A percentile compares a stretch with the other conserved stretches of the same genome.
phyloP scores from a whole-genome alignment of 345 rosid species.

The Eucalyptus erythrocorys region DNA sequence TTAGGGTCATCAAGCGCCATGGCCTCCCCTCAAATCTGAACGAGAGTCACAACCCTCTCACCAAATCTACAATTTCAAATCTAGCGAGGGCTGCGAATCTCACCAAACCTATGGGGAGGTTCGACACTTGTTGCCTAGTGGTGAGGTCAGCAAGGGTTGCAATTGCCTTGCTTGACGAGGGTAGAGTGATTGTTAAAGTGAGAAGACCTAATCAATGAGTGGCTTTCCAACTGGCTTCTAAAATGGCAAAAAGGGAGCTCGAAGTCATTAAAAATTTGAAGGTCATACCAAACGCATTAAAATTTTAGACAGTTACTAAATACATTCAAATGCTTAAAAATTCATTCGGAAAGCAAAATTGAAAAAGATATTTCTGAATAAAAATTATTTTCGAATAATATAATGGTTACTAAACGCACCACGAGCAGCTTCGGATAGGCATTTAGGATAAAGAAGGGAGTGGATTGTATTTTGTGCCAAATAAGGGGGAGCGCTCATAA shows the following conservation, averaged over 20 bases:
- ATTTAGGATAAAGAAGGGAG: background rate
- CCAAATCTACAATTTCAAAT: background rate
- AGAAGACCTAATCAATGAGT: background rate
- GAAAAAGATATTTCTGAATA: rapidly evolving
- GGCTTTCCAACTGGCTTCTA: background rate
- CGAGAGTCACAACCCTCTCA: background rate
- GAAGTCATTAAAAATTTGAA: no score
- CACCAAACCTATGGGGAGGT: background rate
- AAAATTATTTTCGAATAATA: no score
- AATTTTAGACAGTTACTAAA: no score
- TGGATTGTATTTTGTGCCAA: background rate
- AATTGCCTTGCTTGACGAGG: background rate
- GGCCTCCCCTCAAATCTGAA: background rate
- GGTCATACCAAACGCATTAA: no score
- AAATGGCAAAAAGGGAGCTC: no score
- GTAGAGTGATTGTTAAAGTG: rapidly evolving
- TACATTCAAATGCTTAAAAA: rapidly evolving
- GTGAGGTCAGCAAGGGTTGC: background rate
- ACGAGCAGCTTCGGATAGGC: background rate
- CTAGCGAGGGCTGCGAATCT: background rate
- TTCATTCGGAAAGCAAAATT: rapidly evolving
- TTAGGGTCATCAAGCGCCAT: background rate
- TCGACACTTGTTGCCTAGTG: background rate
- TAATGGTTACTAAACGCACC: rapidly evolving
- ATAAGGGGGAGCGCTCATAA: background rate